These are phyloP conservation scores for Lenwebbia sp. DNA, from an alignment of 345 rosid genomes.

Conservation along the genomic window DNA sequence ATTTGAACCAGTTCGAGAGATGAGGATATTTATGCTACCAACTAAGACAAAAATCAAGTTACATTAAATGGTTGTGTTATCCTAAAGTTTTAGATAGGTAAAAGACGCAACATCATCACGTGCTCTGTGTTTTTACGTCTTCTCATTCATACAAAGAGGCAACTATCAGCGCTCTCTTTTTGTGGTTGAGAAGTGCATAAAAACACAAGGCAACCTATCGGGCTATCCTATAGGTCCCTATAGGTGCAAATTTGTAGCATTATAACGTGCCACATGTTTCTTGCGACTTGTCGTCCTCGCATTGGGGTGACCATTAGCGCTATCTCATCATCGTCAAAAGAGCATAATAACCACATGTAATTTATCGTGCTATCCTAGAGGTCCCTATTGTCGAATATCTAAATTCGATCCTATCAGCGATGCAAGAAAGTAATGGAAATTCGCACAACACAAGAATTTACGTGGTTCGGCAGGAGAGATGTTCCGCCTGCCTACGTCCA, in stretches of 20 bases:
- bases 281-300: not conserved
- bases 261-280: too few relatives aligned
- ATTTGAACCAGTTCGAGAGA: not conserved
- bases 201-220: not conserved
- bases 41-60: not conserved
- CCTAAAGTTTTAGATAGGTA: rapidly evolving
- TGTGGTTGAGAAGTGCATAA: not conserved
- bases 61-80: not conserved
- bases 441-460: too few relatives aligned
- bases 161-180: not conserved
- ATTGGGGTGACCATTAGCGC: not conserved
- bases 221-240: not conserved
- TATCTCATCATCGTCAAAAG: not conserved
- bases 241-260: not conserved
- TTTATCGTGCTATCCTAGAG: not conserved
- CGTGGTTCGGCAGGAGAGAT: too few relatives aligned
- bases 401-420: too few relatives aligned
- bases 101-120: not conserved
- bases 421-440: too few relatives aligned
- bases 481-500: too few relatives aligned
- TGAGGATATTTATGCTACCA: not conserved
- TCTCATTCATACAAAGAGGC: not conserved
- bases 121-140: not conserved
- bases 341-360: not conserved
- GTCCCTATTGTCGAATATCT: not conserved